A percentile compares a stretch with the other conserved stretches of the same genome.
Evolutionary conservation across 2,329 filamentous ascomycete genomes (phyloP).

Genomic region (Scedosporium aurantiacum): DNA sequence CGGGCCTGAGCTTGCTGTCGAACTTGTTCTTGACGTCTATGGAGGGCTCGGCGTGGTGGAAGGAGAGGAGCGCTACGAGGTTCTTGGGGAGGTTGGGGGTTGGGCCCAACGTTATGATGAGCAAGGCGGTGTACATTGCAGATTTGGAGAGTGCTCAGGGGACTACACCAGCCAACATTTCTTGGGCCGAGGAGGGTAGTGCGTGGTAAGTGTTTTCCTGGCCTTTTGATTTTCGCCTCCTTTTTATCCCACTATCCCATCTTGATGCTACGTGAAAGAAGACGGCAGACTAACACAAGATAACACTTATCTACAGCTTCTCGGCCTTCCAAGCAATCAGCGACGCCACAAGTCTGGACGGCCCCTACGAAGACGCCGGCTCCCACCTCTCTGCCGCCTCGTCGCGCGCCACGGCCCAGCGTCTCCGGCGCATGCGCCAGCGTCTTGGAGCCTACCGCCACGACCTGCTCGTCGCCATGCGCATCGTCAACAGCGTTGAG

Average conservation of each 20-base stretch:
- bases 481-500: constrained; percentile 83
- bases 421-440: constrained; percentile 71
- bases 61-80: constrained; percentile 64
- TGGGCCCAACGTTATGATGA: constrained; percentile 68
- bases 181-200: constrained; percentile 37
- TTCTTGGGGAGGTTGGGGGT: constrained; percentile 80
- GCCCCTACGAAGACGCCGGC: constrained; percentile 42
- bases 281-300: background rate
- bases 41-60: constrained; percentile 70
- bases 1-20: constrained; percentile 56
- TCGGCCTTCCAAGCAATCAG: constrained; percentile 49
- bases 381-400: constrained; percentile 32
- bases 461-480: constrained; percentile 80
- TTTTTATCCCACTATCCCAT: background rate
- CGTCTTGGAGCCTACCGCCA: constrained; percentile 76
- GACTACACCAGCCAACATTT: constrained; percentile 18
- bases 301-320: constrained; percentile 31
- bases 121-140: constrained; percentile 69
- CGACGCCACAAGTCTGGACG: constrained; percentile 46
- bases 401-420: constrained; percentile 45
- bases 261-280: background rate
- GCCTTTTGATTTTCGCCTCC: background rate
- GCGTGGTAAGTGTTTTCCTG: constrained; percentile 29
- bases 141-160: constrained; percentile 61
- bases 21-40: constrained; percentile 69